Conservation (phyloP, 129 eudicot species). For the Rutidosis leptorrhynchoides region DNA sequence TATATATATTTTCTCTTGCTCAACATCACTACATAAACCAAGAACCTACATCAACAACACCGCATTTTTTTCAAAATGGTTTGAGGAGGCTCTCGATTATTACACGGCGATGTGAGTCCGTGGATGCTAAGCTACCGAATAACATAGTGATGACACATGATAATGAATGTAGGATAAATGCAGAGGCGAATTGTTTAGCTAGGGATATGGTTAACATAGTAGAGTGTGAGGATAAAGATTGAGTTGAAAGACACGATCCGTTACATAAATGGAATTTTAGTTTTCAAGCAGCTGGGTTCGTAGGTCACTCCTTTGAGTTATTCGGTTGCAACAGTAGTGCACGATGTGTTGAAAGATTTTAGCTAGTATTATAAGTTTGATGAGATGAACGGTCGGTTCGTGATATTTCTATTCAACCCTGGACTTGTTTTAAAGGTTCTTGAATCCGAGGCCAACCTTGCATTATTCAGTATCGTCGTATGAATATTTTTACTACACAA, state of each 20-base stretch:
- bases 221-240: constrained; percentile 48
- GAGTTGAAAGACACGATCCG: constrained; percentile 63
- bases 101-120: constrained; percentile 59
- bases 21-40: too few species aligned
- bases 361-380: constrained; percentile 32
- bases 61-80: constrained; percentile 39
- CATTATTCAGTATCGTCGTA: too few species aligned
- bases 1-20: too few species aligned
- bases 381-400: constrained; percentile 40
- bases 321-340: constrained; percentile 21
- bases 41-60: too few species aligned
- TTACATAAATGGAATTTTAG: constrained; percentile 57
- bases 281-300: constrained; percentile 49
- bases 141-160: constrained; percentile 31
- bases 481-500: too few species aligned
- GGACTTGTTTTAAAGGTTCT: too few species aligned
- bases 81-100: constrained; percentile 54
- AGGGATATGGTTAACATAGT: constrained; percentile 54
- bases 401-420: too few species aligned
- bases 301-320: constrained; percentile 35
- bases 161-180: constrained; percentile 48
- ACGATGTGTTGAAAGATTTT: constrained; percentile 38
- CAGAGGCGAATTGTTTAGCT: constrained; percentile 60
- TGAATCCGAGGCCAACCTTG: too few species aligned
- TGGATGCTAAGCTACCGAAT: constrained; percentile 46